Percentiles rank a stretch among this genome's conserved stretches.
These are phyloP conservation scores for Tuctoria greenei DNA, from an alignment of 176 grass and related monocot species.

Conservation along the genomic window DNA sequence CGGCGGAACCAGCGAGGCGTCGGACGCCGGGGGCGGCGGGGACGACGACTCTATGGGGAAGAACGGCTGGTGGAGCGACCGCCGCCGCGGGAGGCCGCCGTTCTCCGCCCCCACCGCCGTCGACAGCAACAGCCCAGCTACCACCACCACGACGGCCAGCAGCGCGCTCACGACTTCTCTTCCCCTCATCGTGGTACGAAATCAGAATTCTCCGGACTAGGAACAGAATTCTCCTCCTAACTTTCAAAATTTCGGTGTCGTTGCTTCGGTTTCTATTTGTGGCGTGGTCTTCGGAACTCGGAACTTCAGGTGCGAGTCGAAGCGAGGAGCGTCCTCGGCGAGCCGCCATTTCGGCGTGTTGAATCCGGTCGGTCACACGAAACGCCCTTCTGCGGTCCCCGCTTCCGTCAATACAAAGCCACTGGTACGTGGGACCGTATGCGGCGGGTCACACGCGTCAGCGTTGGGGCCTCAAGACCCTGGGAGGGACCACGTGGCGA, in stretches of 20 bases:
- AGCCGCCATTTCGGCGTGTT: slow-evolving; percentile 47
- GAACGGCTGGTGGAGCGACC: slow-evolving; percentile 61
- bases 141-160: slow-evolving; percentile 9
- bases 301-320: not conserved
- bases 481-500: not conserved
- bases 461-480: not conserved
- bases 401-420: not conserved
- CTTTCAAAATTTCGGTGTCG: not conserved
- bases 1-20: not conserved
- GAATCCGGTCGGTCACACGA: slow-evolving; percentile 21
- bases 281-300: not conserved
- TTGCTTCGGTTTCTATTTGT: slow-evolving; percentile 3
- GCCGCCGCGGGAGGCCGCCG: slow-evolving; percentile 13
- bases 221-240: not conserved
- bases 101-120: not conserved
- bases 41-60: slow-evolving; percentile 45
- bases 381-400: not conserved
- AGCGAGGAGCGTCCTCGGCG: not conserved
- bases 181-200: slow-evolving; percentile 14
- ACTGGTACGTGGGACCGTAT: not conserved
- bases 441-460: not conserved
- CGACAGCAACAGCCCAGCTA: slow-evolving; percentile 1
- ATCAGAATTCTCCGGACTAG: not conserved
- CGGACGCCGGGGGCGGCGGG: slow-evolving; percentile 40
- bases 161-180: not conserved